Evolutionary conservation across 164 flowering plant genomes (phyloP), one percentile per base, ranked within the genome.

Genomic region (Chloranthus sessilifolius): DNA sequence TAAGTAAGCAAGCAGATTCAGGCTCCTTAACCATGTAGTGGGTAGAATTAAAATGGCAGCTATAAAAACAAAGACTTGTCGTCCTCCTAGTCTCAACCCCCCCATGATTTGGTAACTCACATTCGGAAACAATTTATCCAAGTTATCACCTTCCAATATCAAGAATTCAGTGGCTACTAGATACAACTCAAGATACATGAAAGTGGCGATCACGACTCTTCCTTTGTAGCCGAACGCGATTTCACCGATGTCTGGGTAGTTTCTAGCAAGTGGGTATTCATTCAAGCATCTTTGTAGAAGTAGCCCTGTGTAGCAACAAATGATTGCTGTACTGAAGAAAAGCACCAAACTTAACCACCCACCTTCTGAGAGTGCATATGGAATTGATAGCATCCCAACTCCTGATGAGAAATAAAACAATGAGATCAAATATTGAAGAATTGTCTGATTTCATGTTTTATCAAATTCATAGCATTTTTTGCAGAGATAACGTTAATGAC

Each of bases 121-220:
- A 17, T 56, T 50, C 1, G 97, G 90, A 1, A 87, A 70, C 6
- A 90, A 39, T 1, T 79, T 76, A 8, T 70, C 58, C 23, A 90
- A 59, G 53, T 84, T 90, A 31, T 90, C 97, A 0, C 98, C 95
- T 74, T 79, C 95, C 10, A 87, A 51, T 19, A 90, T 87, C 50
- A 90, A 43, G 59, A 82, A 81, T 12, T 84, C 85, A 0, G 74
- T 74, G 0, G 78, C 83, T 3, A 84, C 83, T 7, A 87, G 31
- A 67, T 76, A 90, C 4, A 85, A 75, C 61, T 87, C 95, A 0
- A 67, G 34, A 36, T 74, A 56, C 81, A 81, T 75, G 53, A 74
- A 60, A n/a, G 70, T 25, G 1, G 82, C 66, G 2, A 73, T 66
- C 4, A 81, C 6, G 0, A 55, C 49, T 64, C 78, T 72, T 53